Evolutionary conservation across 139 green algal species (phyloP), one percentile per base, ranked within the genome.

Genomic region (Chlamydomonas urium): DNA sequence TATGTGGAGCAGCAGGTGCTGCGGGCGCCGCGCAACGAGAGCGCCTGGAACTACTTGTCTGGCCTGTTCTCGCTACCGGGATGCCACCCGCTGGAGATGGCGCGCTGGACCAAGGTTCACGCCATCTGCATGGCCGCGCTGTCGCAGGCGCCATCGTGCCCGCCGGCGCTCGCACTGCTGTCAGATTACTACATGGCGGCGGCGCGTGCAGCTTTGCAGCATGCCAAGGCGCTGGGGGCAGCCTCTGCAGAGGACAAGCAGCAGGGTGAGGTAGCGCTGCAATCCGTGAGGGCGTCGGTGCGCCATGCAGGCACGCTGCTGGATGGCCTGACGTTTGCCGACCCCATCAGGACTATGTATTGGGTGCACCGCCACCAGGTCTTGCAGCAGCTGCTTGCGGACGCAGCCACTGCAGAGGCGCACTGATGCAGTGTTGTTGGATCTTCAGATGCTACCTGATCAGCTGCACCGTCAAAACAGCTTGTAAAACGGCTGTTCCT

Each of bases 21-120:
- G 1, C 19, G 24, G 1, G 82, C 73, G 2, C 86, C 86, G 0
- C 67, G 89, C 74, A 94, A 91, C 69, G 85, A 92, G 69, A 78
- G 67, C 35, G 71, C 78, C 14, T 96, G 90, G 90, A 84, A 79
- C 58, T 92, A 91, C 78, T 74, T 94, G 38, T 76, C 73, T 17
- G 73, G 85, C 5, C 74, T 93, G 37, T 88, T 88, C 37, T 47
- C 38, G 10, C 70, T 79, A 50, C 61, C 45, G 29, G 72, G 72
- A 1, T 47, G 31, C 19, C 34, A 3, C 1, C 47, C 61, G 3
- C 62, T 63, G 1, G 72, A 53, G 23, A 65, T 77, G 47, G 61
- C 23, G 14, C 5, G 8, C 1, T 71, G 26, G 28, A 2, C 28
- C 2, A 33, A 61, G 45, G 71, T 76, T 34, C 34, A 65, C 26